phyloP scores from a whole-genome alignment of 768 basidiomycete species.

The Boletus rubescentipes region DNA sequence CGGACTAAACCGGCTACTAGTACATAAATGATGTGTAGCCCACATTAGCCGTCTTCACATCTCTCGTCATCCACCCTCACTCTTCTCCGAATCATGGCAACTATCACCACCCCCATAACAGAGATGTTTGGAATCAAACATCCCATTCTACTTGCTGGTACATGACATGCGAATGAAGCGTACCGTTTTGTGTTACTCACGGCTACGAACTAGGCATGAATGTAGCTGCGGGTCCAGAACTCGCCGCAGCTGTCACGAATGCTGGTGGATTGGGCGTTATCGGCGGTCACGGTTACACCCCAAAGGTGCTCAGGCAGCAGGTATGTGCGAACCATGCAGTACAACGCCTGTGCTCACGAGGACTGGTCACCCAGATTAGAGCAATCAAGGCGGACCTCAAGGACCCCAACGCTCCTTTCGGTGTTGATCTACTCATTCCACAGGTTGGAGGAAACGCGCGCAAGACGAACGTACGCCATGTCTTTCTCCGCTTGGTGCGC shows the following conservation, averaged over 20 bases:
- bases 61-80: not conserved
- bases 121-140: slow-evolving; percentile 87
- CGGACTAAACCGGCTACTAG: too few species aligned
- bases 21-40: too few species aligned
- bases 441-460: slow-evolving; percentile 84
- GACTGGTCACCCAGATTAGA: slow-evolving; percentile 49
- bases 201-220: slow-evolving; percentile 50
- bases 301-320: slow-evolving; percentile 76
- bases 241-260: slow-evolving; percentile 92
- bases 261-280: slow-evolving; percentile 93
- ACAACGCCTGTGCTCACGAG: slow-evolving; percentile 5
- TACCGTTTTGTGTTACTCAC: slow-evolving; percentile 39
- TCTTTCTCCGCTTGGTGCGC: not conserved
- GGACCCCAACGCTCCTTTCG: slow-evolving; percentile 80
- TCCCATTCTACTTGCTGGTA: slow-evolving; percentile 82
- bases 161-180: slow-evolving; percentile 9
- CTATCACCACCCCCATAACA: slow-evolving; percentile 84
- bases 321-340: slow-evolving; percentile 37
- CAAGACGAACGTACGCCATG: slow-evolving; percentile 75
- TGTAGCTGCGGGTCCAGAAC: slow-evolving; percentile 71
- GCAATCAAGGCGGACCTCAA: slow-evolving; percentile 70
- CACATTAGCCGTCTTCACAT: too few species aligned
- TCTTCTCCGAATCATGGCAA: slow-evolving; percentile 34
- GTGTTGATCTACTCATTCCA: slow-evolving; percentile 88
- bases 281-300: slow-evolving; percentile 85